Evolutionary conservation across 495 filamentous ascomycete genomes (phyloP), one percentile per base, ranked within the genome.

Genomic region (Evansstolkia leycettana): DNA sequence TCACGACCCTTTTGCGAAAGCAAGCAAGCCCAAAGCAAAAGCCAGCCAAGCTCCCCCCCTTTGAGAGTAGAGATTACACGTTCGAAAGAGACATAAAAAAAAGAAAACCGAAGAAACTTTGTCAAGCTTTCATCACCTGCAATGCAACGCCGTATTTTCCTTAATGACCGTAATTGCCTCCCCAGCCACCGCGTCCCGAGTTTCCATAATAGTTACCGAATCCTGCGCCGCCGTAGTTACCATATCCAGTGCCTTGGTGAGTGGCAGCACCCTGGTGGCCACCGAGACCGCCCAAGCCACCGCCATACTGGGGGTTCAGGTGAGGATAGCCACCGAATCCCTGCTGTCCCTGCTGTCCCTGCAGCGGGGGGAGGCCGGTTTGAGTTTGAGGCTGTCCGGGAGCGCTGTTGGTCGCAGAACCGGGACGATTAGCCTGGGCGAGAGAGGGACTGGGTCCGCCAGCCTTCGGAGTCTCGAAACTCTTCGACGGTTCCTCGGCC

Each of bases 381-480:
- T 71, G 68, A 24, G 55, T 61, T 45, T 65, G 60, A 34, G 69
- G 58, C 52, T 85, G 81, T 5, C 70, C 72, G 12, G 75, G 72
- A 10, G 68, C 70, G 41, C 70, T 78, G 57, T 86, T 90, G 10
- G 80, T 78, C 10, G 87, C 84, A 20, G 87, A 93, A 13, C 84
- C 85, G 11, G 87, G 86, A 38, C 87, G 81, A 48, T 67, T 67
- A 24, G 83, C 79, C 47, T 84, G 81, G 18, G 75, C 77, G 17
- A 93, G 72, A 5, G 84, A 84, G 18, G 87, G 87, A 57, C 84
- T 92, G 2, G 87, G 86, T 5, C 84, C 85, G 28, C 71, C 69
- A 23, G 76, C 62, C 47, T 92, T 90, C 36, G 76, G 64, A 18
- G 83, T 79, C 25, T 79, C 79, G 42, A 73, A 85, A 12, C 75